Evolutionary conservation across 2,329 filamentous ascomycete species (phyloP).

Genomic region (Colletotrichum eremochloae): DNA sequence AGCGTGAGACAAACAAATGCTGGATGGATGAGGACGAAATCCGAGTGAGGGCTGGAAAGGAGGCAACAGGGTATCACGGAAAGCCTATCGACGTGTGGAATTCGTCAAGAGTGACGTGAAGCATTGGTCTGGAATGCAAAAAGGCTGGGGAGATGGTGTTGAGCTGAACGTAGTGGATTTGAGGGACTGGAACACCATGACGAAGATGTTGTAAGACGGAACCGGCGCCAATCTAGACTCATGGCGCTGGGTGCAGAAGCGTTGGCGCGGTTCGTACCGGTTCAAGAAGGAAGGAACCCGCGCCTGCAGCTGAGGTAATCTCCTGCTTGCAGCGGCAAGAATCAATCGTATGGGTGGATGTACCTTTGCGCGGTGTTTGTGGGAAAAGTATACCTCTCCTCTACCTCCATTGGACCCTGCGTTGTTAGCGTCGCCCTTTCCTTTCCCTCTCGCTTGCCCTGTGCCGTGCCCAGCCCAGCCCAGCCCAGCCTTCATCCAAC

Average conservation of each 20-base stretch:
- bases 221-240: constrained; percentile 14
- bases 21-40: neutral
- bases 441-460: neutral
- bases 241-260: neutral
- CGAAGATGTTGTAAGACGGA: constrained; percentile 11
- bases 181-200: constrained; percentile 4
- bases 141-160: constrained; percentile 2
- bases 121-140: constrained; percentile 9
- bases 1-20: constrained; percentile 17
- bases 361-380: neutral
- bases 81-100: neutral
- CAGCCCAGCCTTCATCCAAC: neutral
- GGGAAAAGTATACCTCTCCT: too few relatives aligned
- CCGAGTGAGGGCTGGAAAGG: constrained; percentile 14
- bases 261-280: constrained; percentile 4
- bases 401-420: constrained; percentile 19
- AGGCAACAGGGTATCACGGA: neutral
- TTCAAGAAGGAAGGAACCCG: neutral
- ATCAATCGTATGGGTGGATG: neutral
- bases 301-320: constrained; percentile 8
- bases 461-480: too few relatives aligned
- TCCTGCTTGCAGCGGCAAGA: constrained; percentile 8
- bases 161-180: neutral
- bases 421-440: neutral
- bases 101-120: constrained; percentile 1